phyloP scores from a whole-genome alignment of 208 protist genomes.

The Angomonas deanei region DNA sequence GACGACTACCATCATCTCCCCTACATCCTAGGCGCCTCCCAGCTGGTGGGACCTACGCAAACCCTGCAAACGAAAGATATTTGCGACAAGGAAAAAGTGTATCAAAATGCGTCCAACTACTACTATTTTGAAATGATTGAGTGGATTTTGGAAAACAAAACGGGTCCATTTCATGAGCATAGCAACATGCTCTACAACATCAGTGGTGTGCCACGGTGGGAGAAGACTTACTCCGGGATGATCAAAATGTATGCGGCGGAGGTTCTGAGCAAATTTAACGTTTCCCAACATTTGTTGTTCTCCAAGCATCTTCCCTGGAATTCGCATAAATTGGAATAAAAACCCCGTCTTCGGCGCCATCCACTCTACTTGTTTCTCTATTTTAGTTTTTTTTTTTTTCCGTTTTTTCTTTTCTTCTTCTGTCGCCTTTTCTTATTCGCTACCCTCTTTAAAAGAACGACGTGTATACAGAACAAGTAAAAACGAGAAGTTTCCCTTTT shows the following conservation, averaged over 20 bases:
- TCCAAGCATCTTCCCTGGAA: conserved; percentile 80
- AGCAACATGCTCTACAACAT: conserved; percentile 93
- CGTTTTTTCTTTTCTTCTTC: not conserved
- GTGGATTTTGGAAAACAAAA: conserved; percentile 85
- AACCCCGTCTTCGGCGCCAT: no score
- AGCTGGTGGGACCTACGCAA: conserved; percentile 84
- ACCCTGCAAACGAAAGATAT: conserved; percentile 35
- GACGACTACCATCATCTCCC: conserved; percentile 99
- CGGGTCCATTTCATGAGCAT: conserved; percentile 89
- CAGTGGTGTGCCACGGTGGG: conserved; percentile 76
- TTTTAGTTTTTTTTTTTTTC: no score
- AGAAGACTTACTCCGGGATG: conserved; percentile 89
- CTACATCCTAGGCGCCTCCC: conserved; percentile 95
- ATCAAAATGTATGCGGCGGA: conserved; percentile 95
- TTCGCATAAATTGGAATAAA: conserved; percentile 7
- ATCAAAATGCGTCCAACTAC: conserved; percentile 29
- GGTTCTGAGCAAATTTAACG: conserved; percentile 93
- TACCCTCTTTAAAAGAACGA: not conserved
- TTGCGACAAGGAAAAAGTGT: conserved; percentile 39
- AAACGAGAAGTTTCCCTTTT: no score
- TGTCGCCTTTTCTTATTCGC: not conserved
- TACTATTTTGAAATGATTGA: conserved; percentile 75
- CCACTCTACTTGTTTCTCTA: not conserved
- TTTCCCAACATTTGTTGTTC: conserved; percentile 95
- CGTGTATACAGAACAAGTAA: no score